A percentile compares a stretch with the other conserved stretches of the same genome.
These are phyloP conservation scores for Citeromyces hawaiiensis DNA, from an alignment of 1,139 yeast genomes.

Conservation along the genomic window DNA sequence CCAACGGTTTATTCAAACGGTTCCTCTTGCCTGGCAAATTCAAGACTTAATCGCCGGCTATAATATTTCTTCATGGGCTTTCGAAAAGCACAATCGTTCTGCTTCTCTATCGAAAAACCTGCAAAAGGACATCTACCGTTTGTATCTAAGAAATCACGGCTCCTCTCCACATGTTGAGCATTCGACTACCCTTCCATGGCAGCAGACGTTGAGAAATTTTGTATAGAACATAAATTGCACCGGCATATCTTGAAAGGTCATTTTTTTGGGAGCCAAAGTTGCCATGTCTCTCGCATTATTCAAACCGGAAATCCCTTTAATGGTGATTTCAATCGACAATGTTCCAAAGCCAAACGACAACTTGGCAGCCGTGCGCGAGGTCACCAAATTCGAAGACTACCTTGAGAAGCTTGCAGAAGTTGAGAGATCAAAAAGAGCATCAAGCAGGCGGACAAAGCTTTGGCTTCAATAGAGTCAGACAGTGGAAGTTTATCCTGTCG, in stretches of 20 bases:
- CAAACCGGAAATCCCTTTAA: slow-evolving; percentile 47
- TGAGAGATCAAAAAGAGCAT: slow-evolving; percentile 24
- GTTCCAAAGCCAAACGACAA: slow-evolving; percentile 37
- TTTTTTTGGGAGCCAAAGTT: slow-evolving; percentile 94
- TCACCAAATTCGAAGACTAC: slow-evolving; percentile 53
- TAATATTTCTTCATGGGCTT: slow-evolving; percentile 75
- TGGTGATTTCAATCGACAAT: slow-evolving; percentile 74
- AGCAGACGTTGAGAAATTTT: slow-evolving; percentile 69
- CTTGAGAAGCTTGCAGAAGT: slow-evolving; percentile 15
- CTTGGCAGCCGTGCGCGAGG: slow-evolving; percentile 37
- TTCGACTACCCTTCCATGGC: slow-evolving; percentile 78
- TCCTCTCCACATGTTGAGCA: slow-evolving; percentile 62
- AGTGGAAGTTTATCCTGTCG: slow-evolving; percentile 64
- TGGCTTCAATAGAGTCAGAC: slow-evolving; percentile 49
- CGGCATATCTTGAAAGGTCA: slow-evolving; percentile 73
- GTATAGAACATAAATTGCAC: slow-evolving; percentile 29
- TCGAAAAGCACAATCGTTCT: slow-evolving; percentile 78
- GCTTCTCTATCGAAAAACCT: slow-evolving; percentile 30
- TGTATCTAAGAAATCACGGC: slow-evolving; percentile 88
- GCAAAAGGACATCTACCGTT: slow-evolving; percentile 43
- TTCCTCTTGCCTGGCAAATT: slow-evolving; percentile 4
- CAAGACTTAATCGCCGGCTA: slow-evolving; percentile 23
- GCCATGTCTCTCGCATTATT: slow-evolving; percentile 81
- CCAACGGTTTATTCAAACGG: slow-evolving; percentile 3
- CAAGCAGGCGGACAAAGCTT: slow-evolving; percentile 55